phyloP scores from a whole-genome alignment of 768 basidiomycete species.

The Boletus subparvulus region DNA sequence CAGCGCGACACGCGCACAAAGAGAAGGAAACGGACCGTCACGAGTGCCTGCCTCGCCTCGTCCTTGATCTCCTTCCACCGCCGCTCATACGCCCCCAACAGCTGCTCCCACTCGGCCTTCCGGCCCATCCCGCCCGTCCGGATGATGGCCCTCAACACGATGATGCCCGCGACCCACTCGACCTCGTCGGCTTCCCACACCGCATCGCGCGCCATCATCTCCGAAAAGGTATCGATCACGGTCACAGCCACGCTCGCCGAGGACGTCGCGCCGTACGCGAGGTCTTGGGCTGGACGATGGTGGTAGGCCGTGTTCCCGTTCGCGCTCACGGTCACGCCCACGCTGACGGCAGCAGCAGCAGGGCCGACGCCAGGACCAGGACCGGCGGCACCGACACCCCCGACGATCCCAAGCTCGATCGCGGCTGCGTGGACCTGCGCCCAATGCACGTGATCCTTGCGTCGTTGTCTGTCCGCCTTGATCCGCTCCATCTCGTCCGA shows the following conservation, averaged over 20 bases:
- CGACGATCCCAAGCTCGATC: conserved; percentile 55
- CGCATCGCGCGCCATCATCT: conserved; percentile 61
- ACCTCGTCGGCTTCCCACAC: conserved; percentile 68
- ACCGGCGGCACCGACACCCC: not conserved
- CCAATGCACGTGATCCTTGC: conserved; percentile 67
- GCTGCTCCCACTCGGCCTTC: conserved; percentile 52
- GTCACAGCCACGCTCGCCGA: no score
- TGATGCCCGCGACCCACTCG: conserved; percentile 67
- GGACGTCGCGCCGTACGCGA: conserved; percentile 37
- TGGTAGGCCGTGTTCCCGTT: conserved; percentile 26
- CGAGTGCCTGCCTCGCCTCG: conserved; percentile 60
- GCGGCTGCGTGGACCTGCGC: conserved; percentile 65
- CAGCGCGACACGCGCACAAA: not conserved
- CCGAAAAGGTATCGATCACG: conserved; percentile 47
- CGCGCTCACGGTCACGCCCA: not conserved
- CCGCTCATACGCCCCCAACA: conserved; percentile 58
- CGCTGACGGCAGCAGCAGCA: not conserved
- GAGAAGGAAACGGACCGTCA: conserved; percentile 40
- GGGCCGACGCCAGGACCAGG: not conserved
- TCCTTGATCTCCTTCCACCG: conserved; percentile 73
- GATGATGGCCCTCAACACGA: conserved; percentile 57
- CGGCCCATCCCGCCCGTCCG: conserved; percentile 51
- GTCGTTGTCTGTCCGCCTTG: conserved; percentile 55
- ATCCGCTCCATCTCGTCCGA: conserved; percentile 65
- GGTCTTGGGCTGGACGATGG: conserved; percentile 37